Percentiles rank a stretch among this genome's conserved stretches.
phyloP scores from a whole-genome alignment of 2,329 filamentous ascomycete genomes.

The Diaporthe sp. region DNA sequence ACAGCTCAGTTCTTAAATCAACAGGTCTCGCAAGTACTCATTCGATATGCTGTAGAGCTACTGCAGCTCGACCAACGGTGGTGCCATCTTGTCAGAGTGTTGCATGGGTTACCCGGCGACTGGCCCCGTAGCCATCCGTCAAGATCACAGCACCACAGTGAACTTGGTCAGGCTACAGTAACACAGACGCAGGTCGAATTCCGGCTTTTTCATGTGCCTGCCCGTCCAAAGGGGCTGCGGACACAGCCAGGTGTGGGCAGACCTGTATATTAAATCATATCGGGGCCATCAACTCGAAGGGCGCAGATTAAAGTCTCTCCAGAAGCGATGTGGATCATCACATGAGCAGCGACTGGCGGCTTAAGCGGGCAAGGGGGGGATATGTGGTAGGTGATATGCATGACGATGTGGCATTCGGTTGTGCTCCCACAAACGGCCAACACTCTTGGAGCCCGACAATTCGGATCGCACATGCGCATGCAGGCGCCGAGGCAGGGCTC shows the following conservation, averaged over 20 bases:
- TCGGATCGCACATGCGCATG: not conserved
- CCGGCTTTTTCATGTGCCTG: not conserved
- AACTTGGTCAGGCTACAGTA: not conserved
- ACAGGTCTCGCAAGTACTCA: not conserved
- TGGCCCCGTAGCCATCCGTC: not conserved
- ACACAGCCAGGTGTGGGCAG: not conserved
- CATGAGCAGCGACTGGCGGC: constrained; percentile 14
- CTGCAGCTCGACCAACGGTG: not conserved
- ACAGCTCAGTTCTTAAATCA: not conserved
- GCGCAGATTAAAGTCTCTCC: not conserved
- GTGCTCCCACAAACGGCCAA: constrained; percentile 1
- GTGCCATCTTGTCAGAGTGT: not conserved
- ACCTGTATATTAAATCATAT: not conserved
- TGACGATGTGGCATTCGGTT: not conserved
- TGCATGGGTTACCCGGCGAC: not conserved
- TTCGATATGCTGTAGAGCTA: not conserved
- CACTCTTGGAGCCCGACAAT: constrained; percentile 12
- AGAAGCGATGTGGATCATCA: not conserved
- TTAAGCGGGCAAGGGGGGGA: constrained; percentile 13
- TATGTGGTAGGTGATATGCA: not conserved
- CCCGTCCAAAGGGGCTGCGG: not conserved
- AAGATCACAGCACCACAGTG: not conserved
- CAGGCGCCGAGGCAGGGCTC: constrained; percentile 16
- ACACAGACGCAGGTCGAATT: not conserved
- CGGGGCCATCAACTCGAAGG: not conserved